Conservation (phyloP, 1,139 yeast species). For the Taphrina populina region DNA sequence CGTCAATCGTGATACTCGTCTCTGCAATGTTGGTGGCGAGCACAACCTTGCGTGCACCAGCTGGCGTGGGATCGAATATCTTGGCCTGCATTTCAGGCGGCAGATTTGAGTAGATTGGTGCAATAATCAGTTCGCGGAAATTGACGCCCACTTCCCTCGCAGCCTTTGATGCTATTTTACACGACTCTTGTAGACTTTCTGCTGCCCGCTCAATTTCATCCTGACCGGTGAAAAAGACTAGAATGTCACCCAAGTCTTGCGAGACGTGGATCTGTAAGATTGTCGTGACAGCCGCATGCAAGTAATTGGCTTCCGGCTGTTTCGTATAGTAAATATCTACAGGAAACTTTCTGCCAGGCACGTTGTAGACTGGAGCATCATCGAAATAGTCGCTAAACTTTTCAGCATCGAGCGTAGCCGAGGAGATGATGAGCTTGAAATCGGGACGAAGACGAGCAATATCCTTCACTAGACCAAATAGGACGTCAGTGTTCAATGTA, state of each 20-base stretch:
- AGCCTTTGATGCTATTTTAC: too few species aligned
- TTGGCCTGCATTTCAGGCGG: constrained; percentile 72
- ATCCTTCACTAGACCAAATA: constrained; percentile 77
- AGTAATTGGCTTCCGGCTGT: constrained; percentile 84
- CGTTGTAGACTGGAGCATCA: constrained; percentile 69
- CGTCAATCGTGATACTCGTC: constrained; percentile 78
- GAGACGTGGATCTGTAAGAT: constrained; percentile 78
- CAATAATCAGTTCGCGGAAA: constrained; percentile 62
- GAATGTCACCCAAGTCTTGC: constrained; percentile 60
- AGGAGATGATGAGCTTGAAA: constrained; percentile 73
- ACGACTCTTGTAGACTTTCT: constrained; percentile 65
- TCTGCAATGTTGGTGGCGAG: constrained; percentile 81
- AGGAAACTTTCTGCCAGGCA: constrained; percentile 85
- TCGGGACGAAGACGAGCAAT: constrained; percentile 64
- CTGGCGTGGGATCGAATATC: constrained; percentile 73
- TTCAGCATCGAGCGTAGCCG: constrained; percentile 90
- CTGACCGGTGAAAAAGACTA: constrained; percentile 84
- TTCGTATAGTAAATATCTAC: constrained; percentile 83
- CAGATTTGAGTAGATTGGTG: constrained; percentile 84
- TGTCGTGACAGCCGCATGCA: constrained; percentile 83
- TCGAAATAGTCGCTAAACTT: constrained; percentile 78
- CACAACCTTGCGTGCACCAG: constrained; percentile 67
- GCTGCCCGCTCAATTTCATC: constrained; percentile 88
- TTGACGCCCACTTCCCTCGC: constrained; percentile 62
- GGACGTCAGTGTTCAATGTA: constrained; percentile 86